Evolutionary conservation across 495 filamentous ascomycete species (phyloP).

Genomic region (Sphaerosporella brunnea): DNA sequence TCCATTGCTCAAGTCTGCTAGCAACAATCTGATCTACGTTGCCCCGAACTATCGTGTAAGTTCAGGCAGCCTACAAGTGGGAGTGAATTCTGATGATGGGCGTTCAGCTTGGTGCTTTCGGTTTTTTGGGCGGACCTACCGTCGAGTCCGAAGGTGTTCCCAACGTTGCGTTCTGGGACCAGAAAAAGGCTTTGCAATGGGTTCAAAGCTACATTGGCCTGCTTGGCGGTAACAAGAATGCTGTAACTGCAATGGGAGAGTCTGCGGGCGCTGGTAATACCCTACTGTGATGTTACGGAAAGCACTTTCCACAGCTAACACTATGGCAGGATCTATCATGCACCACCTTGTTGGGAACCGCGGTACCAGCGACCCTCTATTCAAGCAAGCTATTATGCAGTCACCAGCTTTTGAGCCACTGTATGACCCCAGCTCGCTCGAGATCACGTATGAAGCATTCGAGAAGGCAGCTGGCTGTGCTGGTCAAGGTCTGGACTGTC

Average conservation of each 20-base stretch:
- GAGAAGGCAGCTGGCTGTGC: conserved; percentile 31
- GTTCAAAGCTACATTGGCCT: conserved; percentile 36
- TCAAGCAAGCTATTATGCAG: conserved; percentile 30
- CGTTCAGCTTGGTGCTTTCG: conserved; percentile 35
- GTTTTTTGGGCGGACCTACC: conserved; percentile 37
- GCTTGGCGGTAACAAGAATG: conserved; percentile 35
- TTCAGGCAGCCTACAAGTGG: conserved; percentile 2
- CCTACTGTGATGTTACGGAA: too few relatives aligned
- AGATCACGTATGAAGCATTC: conserved; percentile 32
- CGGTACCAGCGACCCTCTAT: conserved; percentile 33
- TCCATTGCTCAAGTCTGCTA: conserved; percentile 27
- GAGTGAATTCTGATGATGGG: conserved; percentile 2
- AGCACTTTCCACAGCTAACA: too few relatives aligned
- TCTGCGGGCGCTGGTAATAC: conserved; percentile 23
- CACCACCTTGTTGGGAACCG: conserved; percentile 29
- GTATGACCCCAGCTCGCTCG: conserved; percentile 29
- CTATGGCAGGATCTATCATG: conserved; percentile 29
- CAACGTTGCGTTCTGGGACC: conserved; percentile 37
- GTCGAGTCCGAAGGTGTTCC: conserved; percentile 32
- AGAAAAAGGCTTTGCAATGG: conserved; percentile 36
- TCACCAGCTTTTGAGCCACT: conserved; percentile 33
- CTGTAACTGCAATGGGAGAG: conserved; percentile 38
- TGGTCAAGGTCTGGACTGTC: conserved; percentile 31
- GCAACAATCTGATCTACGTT: conserved; percentile 32
- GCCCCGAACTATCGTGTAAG: conserved; percentile 32